Base-by-base conservation (phyloP, 2,329 filamentous ascomycete genomes). In the Colletotrichum paranaense region DNA sequence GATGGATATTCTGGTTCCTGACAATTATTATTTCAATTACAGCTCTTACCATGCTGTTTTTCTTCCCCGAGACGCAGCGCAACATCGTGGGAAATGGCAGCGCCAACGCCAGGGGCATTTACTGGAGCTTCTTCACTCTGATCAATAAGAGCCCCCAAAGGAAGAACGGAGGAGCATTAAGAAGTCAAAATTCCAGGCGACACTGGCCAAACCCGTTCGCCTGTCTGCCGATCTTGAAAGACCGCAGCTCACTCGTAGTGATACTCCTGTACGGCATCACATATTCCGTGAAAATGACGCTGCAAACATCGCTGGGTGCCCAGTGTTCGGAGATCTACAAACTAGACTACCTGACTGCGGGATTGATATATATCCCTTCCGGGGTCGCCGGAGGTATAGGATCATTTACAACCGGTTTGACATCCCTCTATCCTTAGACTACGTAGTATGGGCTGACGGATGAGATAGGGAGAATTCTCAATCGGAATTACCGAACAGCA, bases 1-100 rank as follows among this genome's bases (percentile, higher is more conserved):
- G 84, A 63, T 81, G 82, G 19, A 84, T 89, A 49, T 90, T 90
- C 76, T 89, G 86, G 86, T 88, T 89, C 65, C 76, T 90, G 42
- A 79, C 84, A 1, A 87, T 89, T 11, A 78, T 79, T 65, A 75
- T 76, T 57, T 79, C 76, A 1, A 80, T 79, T 1, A 84, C 84
- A 64, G 76, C 86, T 16, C 59, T 86, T 0, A 73, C 84, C 0
- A 76, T 87, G 5, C 62, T 84, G 3, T 26, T 86, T 1, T 80
- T 87, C 7, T 80, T 90, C 14, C 89, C 88, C 0, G 83, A 86
- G 70, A 86, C 84, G 3, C 79, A 82, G 60, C 79, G 84, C 42
- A 80, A 80, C 8, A 77, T 86, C 30, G 86, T 88, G 7, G 30
- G 30, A 26, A 32, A 58, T 24, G 55, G 55, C 6, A 58, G 55